Conservation (phyloP, 768 basidiomycete species). For the Lyophyllum decastes region DNA sequence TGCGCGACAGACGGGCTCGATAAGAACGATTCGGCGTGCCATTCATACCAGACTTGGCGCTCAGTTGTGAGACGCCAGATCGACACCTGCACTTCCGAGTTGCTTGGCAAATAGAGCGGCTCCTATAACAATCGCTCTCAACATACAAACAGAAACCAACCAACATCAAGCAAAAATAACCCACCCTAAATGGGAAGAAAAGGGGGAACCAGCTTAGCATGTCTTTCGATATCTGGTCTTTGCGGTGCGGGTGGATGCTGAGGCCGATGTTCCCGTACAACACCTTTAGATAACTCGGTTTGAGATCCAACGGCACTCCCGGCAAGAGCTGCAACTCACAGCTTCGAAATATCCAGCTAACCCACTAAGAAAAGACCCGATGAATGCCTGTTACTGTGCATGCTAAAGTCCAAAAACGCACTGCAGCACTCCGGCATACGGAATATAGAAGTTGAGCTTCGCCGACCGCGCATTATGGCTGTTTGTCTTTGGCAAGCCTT, state of each 20-base stretch:
- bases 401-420: conserved; percentile 25
- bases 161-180: conserved; percentile 5
- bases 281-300: conserved; percentile 32
- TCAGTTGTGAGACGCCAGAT: conserved; percentile 93
- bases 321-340: conserved; percentile 25
- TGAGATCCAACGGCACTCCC: not conserved
- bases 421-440: conserved; percentile 91
- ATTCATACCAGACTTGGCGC: conserved; percentile 97
- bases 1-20: conserved; percentile 47
- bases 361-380: conserved; percentile 46
- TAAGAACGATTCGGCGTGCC: conserved; percentile 94
- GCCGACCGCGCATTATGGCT: conserved; percentile 93
- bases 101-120: conserved; percentile 89
- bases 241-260: conserved; percentile 91
- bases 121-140: conserved; percentile 52
- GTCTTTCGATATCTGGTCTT: conserved; percentile 84
- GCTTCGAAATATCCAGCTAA: conserved; percentile 98
- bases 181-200: conserved; percentile 88
- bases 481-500: conserved; percentile 93
- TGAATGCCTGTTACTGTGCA: not conserved
- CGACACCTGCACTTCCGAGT: conserved; percentile 89
- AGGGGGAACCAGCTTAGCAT: conserved; percentile 99
- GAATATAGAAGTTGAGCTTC: conserved; percentile 86
- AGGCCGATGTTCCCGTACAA: conserved; percentile 89
- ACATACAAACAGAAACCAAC: not conserved